These are phyloP conservation scores for Fusarium tuaranense DNA, from an alignment of 2,329 filamentous ascomycete genomes.

Conservation along the genomic window DNA sequence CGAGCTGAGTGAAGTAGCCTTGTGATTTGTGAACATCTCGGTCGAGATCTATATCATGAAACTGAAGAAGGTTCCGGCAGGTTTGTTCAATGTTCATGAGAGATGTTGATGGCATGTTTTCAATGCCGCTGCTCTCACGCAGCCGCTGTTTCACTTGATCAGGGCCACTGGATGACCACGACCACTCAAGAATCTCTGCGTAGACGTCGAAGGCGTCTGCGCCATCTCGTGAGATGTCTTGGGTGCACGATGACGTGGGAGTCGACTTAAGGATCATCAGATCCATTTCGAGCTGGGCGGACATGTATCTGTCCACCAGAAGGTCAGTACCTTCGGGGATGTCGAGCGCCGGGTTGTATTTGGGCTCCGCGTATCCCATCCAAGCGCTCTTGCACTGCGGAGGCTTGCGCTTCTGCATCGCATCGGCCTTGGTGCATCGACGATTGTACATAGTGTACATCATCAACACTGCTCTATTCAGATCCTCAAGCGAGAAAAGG, in stretches of 20 bases:
- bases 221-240: background rate
- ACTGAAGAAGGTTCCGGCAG: background rate
- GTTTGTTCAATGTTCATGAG: background rate
- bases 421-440: background rate
- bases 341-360: background rate
- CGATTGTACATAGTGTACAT: background rate
- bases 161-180: background rate
- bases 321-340: background rate
- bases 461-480: background rate
- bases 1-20: background rate
- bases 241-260: background rate
- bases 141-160: background rate
- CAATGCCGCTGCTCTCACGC: background rate
- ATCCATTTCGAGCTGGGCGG: background rate
- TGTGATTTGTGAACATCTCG: background rate
- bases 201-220: background rate
- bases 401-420: background rate
- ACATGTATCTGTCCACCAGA: background rate
- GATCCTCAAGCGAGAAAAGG: background rate
- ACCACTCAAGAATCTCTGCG: background rate
- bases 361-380: background rate
- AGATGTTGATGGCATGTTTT: background rate
- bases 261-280: background rate
- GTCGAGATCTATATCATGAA: too few relatives aligned
- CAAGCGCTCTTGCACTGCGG: background rate